A percentile compares a stretch with the other conserved stretches of the same genome.
Conservation (phyloP, 139 green algal species). For the Gonium pectorale region DNA sequence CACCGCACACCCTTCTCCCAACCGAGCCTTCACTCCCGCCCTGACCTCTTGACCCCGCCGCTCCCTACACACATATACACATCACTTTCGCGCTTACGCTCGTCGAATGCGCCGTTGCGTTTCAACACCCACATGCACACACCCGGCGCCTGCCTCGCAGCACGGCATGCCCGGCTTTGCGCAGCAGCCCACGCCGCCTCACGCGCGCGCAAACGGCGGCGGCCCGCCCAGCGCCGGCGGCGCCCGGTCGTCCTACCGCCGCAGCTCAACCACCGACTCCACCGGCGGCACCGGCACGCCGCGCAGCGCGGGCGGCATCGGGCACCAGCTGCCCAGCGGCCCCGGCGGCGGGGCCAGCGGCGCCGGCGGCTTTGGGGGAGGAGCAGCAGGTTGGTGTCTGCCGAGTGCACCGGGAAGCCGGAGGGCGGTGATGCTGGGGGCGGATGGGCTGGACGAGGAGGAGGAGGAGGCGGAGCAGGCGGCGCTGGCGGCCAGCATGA, state of each 20-base stretch:
- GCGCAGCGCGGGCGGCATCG: too few species aligned
- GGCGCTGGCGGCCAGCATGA: too few species aligned
- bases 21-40: too few species aligned
- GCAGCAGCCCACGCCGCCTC: neutral
- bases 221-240: neutral
- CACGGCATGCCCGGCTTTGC: conserved; percentile 27
- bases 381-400: too few species aligned
- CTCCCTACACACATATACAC: too few species aligned
- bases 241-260: conserved; percentile 2
- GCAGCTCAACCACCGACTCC: conserved; percentile 1
- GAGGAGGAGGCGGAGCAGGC: conserved; percentile 24
- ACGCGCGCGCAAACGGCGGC: neutral
- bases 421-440: conserved; percentile 19
- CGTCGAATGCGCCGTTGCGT: too few species aligned
- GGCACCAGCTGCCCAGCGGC: too few species aligned
- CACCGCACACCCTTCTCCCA: too few species aligned
- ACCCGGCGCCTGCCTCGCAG: neutral
- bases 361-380: neutral
- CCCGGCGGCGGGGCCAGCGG: neutral
- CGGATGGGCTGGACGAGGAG: conserved; percentile 31
- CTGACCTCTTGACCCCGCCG: too few species aligned
- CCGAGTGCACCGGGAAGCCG: neutral
- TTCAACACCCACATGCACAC: too few species aligned
- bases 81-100: too few species aligned
- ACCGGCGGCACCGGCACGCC: neutral